A percentile compares a stretch with the other conserved stretches of the same genome.
Evolutionary conservation across 2,329 filamentous ascomycete genomes (phyloP).

Genomic region (Colletotrichum gigasporum): DNA sequence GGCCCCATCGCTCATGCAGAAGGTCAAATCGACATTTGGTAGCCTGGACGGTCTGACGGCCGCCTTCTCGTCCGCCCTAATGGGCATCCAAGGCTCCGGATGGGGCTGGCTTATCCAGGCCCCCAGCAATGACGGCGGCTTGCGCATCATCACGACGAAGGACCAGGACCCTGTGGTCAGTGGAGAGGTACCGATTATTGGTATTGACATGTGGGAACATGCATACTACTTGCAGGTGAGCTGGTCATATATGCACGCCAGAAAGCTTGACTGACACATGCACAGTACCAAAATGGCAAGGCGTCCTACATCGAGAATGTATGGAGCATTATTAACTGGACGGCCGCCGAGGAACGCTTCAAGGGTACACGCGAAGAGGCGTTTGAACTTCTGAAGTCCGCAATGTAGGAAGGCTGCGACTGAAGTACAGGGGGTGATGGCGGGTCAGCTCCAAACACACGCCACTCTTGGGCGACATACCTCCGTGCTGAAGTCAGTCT

Average conservation of each 20-base stretch:
- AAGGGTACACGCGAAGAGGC: conserved; percentile 55
- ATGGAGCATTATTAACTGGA: conserved; percentile 84
- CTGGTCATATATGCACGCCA: not conserved
- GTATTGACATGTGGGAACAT: conserved; percentile 94
- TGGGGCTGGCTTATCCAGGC: conserved; percentile 89
- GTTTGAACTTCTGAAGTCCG: conserved; percentile 53
- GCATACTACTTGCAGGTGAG: conserved; percentile 84
- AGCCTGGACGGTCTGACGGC: conserved; percentile 71
- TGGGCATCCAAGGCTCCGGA: conserved; percentile 83
- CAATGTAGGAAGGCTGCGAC: not conserved
- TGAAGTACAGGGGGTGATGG: accelerated
- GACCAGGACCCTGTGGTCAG: conserved; percentile 82
- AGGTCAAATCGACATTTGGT: conserved; percentile 74
- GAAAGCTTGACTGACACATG: conserved; percentile 32
- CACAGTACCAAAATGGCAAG: conserved; percentile 80
- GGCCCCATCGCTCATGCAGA: conserved; percentile 67
- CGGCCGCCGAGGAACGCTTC: conserved; percentile 72
- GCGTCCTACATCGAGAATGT: conserved; percentile 79
- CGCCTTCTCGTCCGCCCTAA: conserved; percentile 70
- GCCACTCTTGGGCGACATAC: accelerated
- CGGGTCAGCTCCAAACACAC: accelerated
- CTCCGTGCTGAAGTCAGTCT: too few relatives aligned
- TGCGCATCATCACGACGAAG: conserved; percentile 81
- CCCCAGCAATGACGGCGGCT: conserved; percentile 51
- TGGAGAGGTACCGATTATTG: conserved; percentile 71